Evolutionary conservation across 1,139 yeast genomes (phyloP).

Genomic region (Lodderomyces jiufengensis): DNA sequence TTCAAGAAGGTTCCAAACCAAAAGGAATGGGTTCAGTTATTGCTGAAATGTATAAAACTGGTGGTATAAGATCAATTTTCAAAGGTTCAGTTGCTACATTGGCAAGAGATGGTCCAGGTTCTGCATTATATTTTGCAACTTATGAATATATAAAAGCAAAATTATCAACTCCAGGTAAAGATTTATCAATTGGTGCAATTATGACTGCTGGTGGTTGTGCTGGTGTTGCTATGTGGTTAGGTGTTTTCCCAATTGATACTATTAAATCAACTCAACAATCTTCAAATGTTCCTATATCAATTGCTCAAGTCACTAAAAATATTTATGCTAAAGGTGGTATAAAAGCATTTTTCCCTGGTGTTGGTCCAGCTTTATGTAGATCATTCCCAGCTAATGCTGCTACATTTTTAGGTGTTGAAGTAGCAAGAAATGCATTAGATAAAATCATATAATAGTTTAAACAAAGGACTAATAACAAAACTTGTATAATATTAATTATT

Average conservation of each 20-base stretch:
- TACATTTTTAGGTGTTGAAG: slow-evolving; percentile 91
- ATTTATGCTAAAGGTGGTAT: slow-evolving; percentile 72
- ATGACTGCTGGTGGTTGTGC: slow-evolving; percentile 93
- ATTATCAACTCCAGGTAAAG: slow-evolving; percentile 54
- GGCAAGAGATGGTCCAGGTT: slow-evolving; percentile 97
- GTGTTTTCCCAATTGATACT: slow-evolving; percentile 94
- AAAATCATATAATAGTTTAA: slow-evolving; percentile 27
- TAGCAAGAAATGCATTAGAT: slow-evolving; percentile 70
- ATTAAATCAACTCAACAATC: slow-evolving; percentile 84
- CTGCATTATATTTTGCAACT: slow-evolving; percentile 95
- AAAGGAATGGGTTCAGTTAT: slow-evolving; percentile 59
- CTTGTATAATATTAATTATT: background rate
- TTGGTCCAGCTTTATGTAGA: slow-evolving; percentile 92
- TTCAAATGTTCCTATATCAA: slow-evolving; percentile 54
- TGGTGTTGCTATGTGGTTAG: slow-evolving; percentile 96
- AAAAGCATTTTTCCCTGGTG: slow-evolving; percentile 94
- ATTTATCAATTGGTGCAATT: slow-evolving; percentile 68
- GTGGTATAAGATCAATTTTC: slow-evolving; percentile 81
- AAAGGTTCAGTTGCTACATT: slow-evolving; percentile 90
- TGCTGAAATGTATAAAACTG: slow-evolving; percentile 67
- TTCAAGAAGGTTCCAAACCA: slow-evolving; percentile 53
- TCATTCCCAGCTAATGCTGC: slow-evolving; percentile 99
- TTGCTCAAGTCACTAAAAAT: slow-evolving; percentile 62
- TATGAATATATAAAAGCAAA: slow-evolving; percentile 75
- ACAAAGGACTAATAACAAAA: no score